Percentiles rank a stretch among this genome's conserved stretches.
Evolutionary conservation across 2,329 filamentous ascomycete genomes (phyloP).

Genomic region (Huntiella bhutanensis): DNA sequence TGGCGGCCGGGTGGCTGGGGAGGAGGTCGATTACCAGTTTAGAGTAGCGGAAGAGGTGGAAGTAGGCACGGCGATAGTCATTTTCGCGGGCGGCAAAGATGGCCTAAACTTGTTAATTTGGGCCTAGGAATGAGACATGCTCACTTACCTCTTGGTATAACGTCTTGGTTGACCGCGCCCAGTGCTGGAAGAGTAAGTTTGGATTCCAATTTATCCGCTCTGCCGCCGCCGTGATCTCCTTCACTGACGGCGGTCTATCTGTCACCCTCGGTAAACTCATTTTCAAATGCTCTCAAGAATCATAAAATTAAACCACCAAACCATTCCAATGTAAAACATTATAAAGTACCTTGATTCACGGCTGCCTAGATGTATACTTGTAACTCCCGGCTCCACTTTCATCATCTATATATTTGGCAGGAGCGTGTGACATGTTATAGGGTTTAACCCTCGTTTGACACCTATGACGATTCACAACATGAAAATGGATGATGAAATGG

Average conservation of each 20-base stretch:
- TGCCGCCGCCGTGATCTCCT: conserved; percentile 59
- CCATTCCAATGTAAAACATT: background rate
- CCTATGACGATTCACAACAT: background rate
- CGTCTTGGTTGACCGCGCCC: conserved; percentile 63
- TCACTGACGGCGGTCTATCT: conserved; percentile 32
- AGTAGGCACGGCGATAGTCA: conserved; percentile 73
- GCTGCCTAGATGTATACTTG: background rate
- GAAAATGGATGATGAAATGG: background rate
- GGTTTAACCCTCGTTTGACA: background rate
- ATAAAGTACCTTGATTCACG: background rate
- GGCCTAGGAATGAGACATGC: conserved; percentile 11
- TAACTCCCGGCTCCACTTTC: background rate
- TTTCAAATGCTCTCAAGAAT: background rate
- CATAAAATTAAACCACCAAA: background rate
- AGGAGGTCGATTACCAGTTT: conserved; percentile 64
- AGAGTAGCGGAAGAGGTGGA: conserved; percentile 79
- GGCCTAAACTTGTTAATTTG: conserved; percentile 35
- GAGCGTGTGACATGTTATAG: background rate
- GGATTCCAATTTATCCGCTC: conserved; percentile 66
- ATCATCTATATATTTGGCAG: no score
- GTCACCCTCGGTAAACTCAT: no score
- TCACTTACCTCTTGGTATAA: conserved; percentile 54
- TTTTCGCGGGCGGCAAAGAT: conserved; percentile 69
- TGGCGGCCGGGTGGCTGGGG: conserved; percentile 55
- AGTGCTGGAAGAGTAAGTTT: conserved; percentile 57